Evolutionary conservation across 75 land plant genomes (phyloP).

Genomic region (Selaginella tamariscina): DNA sequence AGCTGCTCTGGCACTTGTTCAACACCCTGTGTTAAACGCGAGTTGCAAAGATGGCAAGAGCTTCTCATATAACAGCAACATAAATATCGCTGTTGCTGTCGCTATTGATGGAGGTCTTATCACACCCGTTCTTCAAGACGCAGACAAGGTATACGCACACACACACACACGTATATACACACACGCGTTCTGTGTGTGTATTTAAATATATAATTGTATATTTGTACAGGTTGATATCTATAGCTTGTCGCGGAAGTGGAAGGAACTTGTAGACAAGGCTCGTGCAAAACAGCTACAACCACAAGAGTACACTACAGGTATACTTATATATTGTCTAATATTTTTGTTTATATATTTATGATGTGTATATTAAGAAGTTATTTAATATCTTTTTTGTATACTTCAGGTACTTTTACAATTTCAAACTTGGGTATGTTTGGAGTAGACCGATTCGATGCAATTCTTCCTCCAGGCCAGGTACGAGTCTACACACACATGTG

Average conservation of each 20-base stretch:
- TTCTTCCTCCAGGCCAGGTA: slow-evolving; percentile 94
- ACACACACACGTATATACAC: too few relatives aligned
- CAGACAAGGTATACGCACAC: slow-evolving; percentile 74
- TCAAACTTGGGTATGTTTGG: slow-evolving; percentile 99
- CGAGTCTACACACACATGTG: not conserved
- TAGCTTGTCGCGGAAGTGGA: slow-evolving; percentile 82
- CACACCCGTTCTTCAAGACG: slow-evolving; percentile 94
- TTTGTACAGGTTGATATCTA: slow-evolving; percentile 65
- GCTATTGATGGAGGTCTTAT: slow-evolving; percentile 95
- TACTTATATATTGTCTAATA: not conserved
- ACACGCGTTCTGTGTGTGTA: too few relatives aligned
- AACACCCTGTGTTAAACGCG: slow-evolving; percentile 87
- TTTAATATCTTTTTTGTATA: not conserved
- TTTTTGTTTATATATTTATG: too few relatives aligned
- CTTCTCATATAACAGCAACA: slow-evolving; percentile 61
- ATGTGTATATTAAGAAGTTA: not conserved
- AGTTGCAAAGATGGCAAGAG: slow-evolving; percentile 94
- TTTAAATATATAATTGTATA: too few relatives aligned
- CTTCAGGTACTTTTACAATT: slow-evolving; percentile 80
- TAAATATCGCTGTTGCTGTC: slow-evolving; percentile 96
- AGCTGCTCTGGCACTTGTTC: slow-evolving; percentile 75
- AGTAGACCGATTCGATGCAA: slow-evolving; percentile 98
- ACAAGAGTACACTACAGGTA: slow-evolving; percentile 87
- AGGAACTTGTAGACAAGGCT: slow-evolving; percentile 84
- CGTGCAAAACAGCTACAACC: slow-evolving; percentile 88